A percentile compares a stretch with the other conserved stretches of the same genome.
Conservation (phyloP, 2,329 filamentous ascomycete genomes). For the Fusarium marasasianum region DNA sequence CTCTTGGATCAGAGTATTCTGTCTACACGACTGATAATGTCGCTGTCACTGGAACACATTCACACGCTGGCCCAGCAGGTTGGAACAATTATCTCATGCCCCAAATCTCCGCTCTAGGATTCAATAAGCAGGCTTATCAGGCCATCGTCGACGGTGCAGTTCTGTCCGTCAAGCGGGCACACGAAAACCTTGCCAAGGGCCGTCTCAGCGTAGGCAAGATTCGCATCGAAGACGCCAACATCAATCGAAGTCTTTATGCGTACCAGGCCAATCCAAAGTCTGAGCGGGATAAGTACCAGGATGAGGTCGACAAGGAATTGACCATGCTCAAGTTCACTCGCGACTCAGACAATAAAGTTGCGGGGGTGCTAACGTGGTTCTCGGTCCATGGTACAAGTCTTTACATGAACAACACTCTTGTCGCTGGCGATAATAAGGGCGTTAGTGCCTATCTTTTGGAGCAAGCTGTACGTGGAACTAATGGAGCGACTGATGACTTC, state of each 20-base stretch:
- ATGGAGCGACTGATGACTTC: not conserved
- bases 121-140: constrained; percentile 7
- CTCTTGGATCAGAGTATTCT: not conserved
- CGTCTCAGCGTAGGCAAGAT: constrained; percentile 3
- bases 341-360: not conserved
- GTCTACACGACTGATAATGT: not conserved
- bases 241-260: constrained; percentile 6
- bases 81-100: constrained; percentile 21
- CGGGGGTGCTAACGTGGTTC: not conserved
- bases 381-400: not conserved
- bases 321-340: constrained; percentile 10
- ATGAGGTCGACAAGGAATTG: constrained; percentile 7
- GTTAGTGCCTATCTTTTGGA: not conserved
- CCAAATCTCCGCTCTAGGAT: not conserved
- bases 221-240: not conserved
- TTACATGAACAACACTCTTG: constrained; percentile 8
- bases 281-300: not conserved
- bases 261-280: not conserved
- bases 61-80: not conserved
- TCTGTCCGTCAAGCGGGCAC: not conserved
- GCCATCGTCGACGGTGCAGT: constrained; percentile 3
- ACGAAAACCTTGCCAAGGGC: not conserved
- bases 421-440: not conserved
- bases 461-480: not conserved
- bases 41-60: not conserved